Evolutionary conservation across 1,284 basidiomycete species (phyloP).

Genomic region (Pseudozyma thailandica): DNA sequence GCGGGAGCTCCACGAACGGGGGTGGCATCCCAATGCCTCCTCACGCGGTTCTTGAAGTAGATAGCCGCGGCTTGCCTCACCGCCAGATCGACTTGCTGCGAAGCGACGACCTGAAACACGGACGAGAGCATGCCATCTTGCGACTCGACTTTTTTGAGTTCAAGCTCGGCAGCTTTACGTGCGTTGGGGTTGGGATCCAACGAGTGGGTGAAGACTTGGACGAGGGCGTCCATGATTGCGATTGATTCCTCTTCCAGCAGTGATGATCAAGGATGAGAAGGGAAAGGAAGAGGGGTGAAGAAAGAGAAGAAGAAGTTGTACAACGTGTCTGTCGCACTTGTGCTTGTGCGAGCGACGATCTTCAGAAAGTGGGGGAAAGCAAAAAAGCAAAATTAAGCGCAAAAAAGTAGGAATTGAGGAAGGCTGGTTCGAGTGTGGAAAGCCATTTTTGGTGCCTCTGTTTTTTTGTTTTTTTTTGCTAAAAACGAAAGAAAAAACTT

Average conservation of each 20-base stretch:
- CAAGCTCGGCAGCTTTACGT: conserved; percentile 64
- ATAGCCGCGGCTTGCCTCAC: conserved; percentile 64
- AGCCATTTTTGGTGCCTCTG: too few species aligned
- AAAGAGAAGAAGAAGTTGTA: background rate
- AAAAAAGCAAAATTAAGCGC: too few species aligned
- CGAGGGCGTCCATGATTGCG: conserved; percentile 45
- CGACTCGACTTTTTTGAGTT: conserved; percentile 61
- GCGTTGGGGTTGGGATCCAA: conserved; percentile 60
- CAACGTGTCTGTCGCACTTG: background rate
- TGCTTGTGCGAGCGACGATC: too few species aligned
- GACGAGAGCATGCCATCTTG: conserved; percentile 64
- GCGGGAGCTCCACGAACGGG: conserved; percentile 21
- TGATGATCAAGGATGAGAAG: conserved; percentile 1
- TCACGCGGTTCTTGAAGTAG: conserved; percentile 66
- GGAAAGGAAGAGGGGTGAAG: background rate
- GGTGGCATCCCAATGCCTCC: conserved; percentile 57
- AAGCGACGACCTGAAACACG: conserved; percentile 59
- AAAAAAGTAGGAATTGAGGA: too few species aligned
- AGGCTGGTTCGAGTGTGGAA: too few species aligned
- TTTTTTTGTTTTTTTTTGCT: too few species aligned
- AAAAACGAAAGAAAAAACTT: too few species aligned
- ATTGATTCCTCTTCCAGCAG: background rate
- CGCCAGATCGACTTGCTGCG: conserved; percentile 50
- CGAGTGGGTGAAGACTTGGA: conserved; percentile 48
- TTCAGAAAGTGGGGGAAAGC: too few species aligned